Conservation (phyloP, 495 filamentous ascomycete species). For the Aspergillus steynii region DNA sequence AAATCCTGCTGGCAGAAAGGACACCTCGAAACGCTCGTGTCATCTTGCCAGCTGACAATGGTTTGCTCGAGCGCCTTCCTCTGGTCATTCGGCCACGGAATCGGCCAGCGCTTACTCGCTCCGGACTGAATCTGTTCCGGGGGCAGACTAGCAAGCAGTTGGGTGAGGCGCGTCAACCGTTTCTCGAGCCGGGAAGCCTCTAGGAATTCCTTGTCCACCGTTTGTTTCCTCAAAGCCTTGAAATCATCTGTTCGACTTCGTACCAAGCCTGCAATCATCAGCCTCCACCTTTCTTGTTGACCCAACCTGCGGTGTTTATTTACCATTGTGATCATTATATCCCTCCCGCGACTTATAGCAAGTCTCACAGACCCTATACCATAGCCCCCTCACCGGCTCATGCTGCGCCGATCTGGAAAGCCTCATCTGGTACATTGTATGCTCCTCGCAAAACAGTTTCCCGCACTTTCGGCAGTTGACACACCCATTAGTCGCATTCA, state of each 20-base stretch:
- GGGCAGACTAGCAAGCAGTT: constrained; percentile 72
- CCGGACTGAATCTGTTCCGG: constrained; percentile 54
- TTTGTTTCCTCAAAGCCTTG: constrained; percentile 64
- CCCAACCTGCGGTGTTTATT: neutral
- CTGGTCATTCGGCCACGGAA: constrained; percentile 61
- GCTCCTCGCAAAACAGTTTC: constrained; percentile 91
- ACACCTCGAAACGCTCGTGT: constrained; percentile 74
- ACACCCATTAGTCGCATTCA: constrained; percentile 76
- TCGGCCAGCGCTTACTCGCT: constrained; percentile 55
- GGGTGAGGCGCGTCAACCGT: constrained; percentile 84
- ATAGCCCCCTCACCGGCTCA: constrained; percentile 88
- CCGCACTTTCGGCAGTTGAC: constrained; percentile 94
- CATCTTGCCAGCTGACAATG: constrained; percentile 93
- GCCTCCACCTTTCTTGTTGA: constrained; percentile 7
- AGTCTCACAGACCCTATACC: constrained; percentile 95
- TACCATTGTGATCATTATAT: constrained; percentile 85
- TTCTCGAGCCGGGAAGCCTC: constrained; percentile 91
- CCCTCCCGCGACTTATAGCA: constrained; percentile 96
- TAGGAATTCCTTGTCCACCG: constrained; percentile 77
- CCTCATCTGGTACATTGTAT: constrained; percentile 99
- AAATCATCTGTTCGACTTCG: constrained; percentile 74
- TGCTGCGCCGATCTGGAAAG: constrained; percentile 85
- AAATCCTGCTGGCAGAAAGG: constrained; percentile 97
- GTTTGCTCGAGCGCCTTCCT: constrained; percentile 84
- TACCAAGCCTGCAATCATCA: constrained; percentile 47